Evolutionary conservation across 768 basidiomycete genomes (phyloP).

Genomic region (Tulasnella calospora): DNA sequence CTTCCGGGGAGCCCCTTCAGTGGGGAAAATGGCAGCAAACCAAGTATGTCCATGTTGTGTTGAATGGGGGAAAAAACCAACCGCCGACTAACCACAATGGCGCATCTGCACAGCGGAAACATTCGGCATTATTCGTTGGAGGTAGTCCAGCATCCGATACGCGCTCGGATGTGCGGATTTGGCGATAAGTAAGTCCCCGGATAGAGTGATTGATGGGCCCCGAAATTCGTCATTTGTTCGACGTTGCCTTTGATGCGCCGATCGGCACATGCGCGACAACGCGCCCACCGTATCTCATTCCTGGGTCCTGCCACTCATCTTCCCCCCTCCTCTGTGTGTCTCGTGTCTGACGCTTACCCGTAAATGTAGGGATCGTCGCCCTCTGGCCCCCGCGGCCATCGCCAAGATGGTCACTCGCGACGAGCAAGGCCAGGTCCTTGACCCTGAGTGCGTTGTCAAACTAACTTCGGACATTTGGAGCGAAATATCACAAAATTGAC

Average conservation of each 20-base stretch:
- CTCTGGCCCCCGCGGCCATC: slow-evolving; percentile 84
- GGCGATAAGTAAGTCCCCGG: slow-evolving; percentile 68
- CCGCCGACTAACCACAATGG: slow-evolving; percentile 16
- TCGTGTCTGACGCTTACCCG: not conserved
- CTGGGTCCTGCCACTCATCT: not conserved
- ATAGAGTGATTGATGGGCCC: not conserved
- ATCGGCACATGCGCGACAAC: not conserved
- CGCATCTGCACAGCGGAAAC: not conserved
- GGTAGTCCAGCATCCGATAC: slow-evolving; percentile 79
- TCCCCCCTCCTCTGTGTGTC: not conserved
- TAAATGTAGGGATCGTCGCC: slow-evolving; percentile 67
- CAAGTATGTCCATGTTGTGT: slow-evolving; percentile 5
- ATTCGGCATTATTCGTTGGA: slow-evolving; percentile 63
- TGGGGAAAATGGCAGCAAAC: slow-evolving; percentile 20
- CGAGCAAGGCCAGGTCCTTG: slow-evolving; percentile 61
- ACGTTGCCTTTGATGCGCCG: not conserved
- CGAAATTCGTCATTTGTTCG: slow-evolving; percentile 23
- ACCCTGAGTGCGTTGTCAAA: slow-evolving; percentile 61
- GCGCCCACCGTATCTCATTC: not conserved
- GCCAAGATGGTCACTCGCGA: slow-evolving; percentile 72
- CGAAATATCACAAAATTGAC: not conserved
- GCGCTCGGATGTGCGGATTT: slow-evolving; percentile 94
- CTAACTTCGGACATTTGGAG: not conserved
- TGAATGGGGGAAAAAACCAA: not conserved
- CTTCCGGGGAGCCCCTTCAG: not conserved